Evolutionary conservation across 805 yeast species (phyloP).

Genomic region (Komagataella phaffii): DNA sequence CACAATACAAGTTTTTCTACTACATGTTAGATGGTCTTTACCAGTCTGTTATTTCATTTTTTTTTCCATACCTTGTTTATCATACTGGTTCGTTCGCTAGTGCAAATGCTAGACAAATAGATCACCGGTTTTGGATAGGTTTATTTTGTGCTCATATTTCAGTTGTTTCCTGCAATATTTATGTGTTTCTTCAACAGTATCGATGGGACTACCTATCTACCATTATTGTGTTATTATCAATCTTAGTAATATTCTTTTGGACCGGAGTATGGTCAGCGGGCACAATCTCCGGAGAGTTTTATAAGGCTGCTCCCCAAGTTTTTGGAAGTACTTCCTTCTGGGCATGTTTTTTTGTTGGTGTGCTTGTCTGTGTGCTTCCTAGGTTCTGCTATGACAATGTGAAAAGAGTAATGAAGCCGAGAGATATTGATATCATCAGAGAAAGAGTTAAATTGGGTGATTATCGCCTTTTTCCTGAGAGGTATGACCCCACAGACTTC

Average conservation of each 20-base stretch:
- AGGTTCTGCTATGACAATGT: slow-evolving; percentile 38
- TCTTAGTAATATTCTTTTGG: slow-evolving; percentile 55
- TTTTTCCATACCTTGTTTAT: slow-evolving; percentile 50
- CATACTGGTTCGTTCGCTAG: slow-evolving; percentile 24
- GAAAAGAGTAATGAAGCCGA: slow-evolving; percentile 40
- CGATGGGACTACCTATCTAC: slow-evolving; percentile 70
- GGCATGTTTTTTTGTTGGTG: slow-evolving; percentile 47
- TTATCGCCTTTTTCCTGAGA: slow-evolving; percentile 32
- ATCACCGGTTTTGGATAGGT: slow-evolving; percentile 66
- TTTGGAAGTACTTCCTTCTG: slow-evolving; percentile 54
- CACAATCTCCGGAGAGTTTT: slow-evolving; percentile 41
- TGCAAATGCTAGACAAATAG: slow-evolving; percentile 36
- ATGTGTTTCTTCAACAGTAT: slow-evolving; percentile 52
- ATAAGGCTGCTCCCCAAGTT: slow-evolving; percentile 46
- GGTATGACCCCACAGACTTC: slow-evolving; percentile 39
- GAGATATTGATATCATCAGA: slow-evolving; percentile 59
- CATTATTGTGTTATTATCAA: slow-evolving; percentile 38
- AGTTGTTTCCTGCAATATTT: slow-evolving; percentile 51
- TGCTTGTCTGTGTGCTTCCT: slow-evolving; percentile 44
- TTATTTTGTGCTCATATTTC: slow-evolving; percentile 44
- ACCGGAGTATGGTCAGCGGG: slow-evolving; percentile 65
- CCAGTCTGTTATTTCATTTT: slow-evolving; percentile 59
- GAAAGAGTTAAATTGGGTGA: slow-evolving; percentile 43
- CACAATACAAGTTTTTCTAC: slow-evolving; percentile 40
- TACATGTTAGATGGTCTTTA: slow-evolving; percentile 61